These are phyloP conservation scores for Ramaria sp. DNA, from an alignment of 768 basidiomycete species.

Conservation along the genomic window DNA sequence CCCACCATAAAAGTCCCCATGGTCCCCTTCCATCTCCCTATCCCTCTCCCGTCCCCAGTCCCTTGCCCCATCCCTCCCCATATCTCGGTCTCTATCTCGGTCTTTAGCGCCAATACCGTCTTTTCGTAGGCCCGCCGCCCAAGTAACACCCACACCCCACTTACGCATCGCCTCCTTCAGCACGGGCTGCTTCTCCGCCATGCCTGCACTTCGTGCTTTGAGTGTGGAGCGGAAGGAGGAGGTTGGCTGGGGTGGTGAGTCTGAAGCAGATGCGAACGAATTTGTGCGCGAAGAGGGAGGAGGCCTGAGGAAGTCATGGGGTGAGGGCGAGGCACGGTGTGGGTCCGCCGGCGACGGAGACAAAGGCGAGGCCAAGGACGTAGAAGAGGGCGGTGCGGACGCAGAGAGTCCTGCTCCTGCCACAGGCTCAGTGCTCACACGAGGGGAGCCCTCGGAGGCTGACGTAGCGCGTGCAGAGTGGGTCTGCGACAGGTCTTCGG, in stretches of 20 bases:
- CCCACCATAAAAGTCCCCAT: too few relatives aligned
- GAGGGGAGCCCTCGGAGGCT: too few relatives aligned
- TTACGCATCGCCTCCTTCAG: constrained; percentile 88
- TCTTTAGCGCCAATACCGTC: constrained; percentile 29
- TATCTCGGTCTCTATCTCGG: neutral
- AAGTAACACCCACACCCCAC: constrained; percentile 65
- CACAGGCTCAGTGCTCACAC: too few relatives aligned
- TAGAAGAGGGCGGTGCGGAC: too few relatives aligned
- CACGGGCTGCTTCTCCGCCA: constrained; percentile 73
- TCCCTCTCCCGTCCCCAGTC: neutral
- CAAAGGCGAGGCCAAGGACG: too few relatives aligned
- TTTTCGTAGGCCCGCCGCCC: constrained; percentile 26
- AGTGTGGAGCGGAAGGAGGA: constrained; percentile 69
- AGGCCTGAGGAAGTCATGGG: constrained; percentile 25
- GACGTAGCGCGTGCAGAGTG: too few relatives aligned
- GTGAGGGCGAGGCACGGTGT: neutral
- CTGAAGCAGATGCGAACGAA: constrained; percentile 17
- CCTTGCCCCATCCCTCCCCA: neutral
- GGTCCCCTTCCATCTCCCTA: neutral
- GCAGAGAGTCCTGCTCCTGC: too few relatives aligned
- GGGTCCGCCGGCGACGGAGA: too few relatives aligned
- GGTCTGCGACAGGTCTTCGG: too few relatives aligned
- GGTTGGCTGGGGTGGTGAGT: constrained; percentile 29
- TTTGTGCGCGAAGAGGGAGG: constrained; percentile 24
- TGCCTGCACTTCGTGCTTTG: constrained; percentile 48